These are phyloP conservation scores for Limonium bicolor DNA, from an alignment of 148 eudicot genomes.

Conservation along the genomic window DNA sequence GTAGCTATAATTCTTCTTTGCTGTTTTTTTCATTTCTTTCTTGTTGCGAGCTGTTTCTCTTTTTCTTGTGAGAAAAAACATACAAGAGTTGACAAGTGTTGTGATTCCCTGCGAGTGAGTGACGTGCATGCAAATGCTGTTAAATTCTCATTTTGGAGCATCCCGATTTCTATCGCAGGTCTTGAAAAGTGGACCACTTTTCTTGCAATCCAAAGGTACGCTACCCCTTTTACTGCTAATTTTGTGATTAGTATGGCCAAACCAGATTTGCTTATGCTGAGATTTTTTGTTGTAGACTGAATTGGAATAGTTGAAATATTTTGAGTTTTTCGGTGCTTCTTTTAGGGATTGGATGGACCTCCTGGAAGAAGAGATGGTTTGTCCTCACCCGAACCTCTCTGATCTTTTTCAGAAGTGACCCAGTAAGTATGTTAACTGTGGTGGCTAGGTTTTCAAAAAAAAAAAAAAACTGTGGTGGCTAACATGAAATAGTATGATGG, in stretches of 20 bases:
- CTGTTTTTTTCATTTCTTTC: neutral
- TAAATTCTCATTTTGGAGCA: neutral
- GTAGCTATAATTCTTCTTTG: neutral
- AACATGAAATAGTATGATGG: too few species aligned
- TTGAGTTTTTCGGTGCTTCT: slow-evolving; percentile 1
- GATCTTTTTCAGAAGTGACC: slow-evolving; percentile 91
- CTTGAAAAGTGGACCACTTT: slow-evolving; percentile 75
- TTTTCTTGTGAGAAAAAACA: neutral
- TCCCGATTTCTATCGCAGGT: slow-evolving; percentile 30
- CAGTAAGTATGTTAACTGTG: slow-evolving; percentile 38
- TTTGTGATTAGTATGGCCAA: neutral
- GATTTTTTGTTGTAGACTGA: neutral
- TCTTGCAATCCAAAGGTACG: slow-evolving; percentile 85
- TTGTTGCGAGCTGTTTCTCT: neutral
- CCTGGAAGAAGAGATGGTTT: slow-evolving; percentile 99
- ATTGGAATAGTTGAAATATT: neutral
- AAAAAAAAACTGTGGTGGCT: neutral
- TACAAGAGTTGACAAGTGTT: too few species aligned
- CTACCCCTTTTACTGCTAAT: neutral
- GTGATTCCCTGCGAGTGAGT: neutral
- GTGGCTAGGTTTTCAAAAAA: neutral
- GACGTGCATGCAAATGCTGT: neutral
- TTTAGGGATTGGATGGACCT: slow-evolving; percentile 98
- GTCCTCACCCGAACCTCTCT: slow-evolving; percentile 79
- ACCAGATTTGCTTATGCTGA: neutral